Base-by-base conservation (phyloP, 768 basidiomycete genomes). In the Cystofilobasidium capitatum region DNA sequence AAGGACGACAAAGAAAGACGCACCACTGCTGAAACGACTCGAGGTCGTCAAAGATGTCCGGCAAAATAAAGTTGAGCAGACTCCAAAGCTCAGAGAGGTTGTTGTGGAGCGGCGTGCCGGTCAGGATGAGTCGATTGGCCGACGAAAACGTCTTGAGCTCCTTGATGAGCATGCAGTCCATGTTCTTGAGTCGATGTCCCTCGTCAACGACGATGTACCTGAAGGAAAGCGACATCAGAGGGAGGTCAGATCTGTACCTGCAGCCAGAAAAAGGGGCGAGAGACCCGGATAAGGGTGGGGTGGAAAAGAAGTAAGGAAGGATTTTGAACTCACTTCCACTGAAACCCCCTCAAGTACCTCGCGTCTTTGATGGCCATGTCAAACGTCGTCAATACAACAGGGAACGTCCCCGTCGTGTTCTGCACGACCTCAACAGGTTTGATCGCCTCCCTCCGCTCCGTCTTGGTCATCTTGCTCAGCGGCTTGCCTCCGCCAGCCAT, bases 81-180 rank as follows among this genome's bases (percentile, higher is more conserved):
- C 90, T 86, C 94, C 92, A 98, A 3, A 99, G 80, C 75, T 99
- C 96, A 6, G 87, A 83, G 3, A 99, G 82, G 73, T 97, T 98
- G 77, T 99, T 98, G 77, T 98, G 93, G 42, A 99, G 78, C 9
- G 96, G 96, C 22, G 96, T 99, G 36, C 96, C 96, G 0, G 93
- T 98, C 70, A 99, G 78, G 66, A 99, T 88, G 84, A 97, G 88
- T 57, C 96, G 81, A 47, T 91, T 89, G 0, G 88, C 90, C 63
- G 86, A 86, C 1, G 80, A 79, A 74, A 91, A 92, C 72, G 85
- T 84, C 79, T 92, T 93, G 71, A 99, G 87, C 76, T 94, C 91
- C 66, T 82, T 82, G 77, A 97, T 89, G 20, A 97, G 83, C 79
- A 84, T 87, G 77, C 91, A 91, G 73, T 97, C 84, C 66, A 94